Evolutionary conservation across 2,329 filamentous ascomycete species (phyloP).

Genomic region (Thielaviopsis musarum): DNA sequence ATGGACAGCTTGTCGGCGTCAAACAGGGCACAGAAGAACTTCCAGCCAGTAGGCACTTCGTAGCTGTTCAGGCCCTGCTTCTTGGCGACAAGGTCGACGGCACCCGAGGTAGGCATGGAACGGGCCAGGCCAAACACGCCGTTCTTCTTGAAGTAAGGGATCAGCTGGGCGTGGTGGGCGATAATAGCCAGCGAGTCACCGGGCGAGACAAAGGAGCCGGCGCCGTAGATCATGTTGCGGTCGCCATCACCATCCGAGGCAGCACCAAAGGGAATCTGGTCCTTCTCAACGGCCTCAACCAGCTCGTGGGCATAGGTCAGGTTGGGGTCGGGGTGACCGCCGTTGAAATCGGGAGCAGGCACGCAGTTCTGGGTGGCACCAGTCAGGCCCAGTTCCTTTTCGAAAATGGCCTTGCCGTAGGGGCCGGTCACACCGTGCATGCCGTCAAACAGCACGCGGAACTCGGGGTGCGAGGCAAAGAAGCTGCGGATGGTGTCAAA

Average conservation of each 20-base stretch:
- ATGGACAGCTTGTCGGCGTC: constrained; percentile 94
- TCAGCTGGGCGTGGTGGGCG: constrained; percentile 86
- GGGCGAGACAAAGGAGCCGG: constrained; percentile 88
- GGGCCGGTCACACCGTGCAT: constrained; percentile 89
- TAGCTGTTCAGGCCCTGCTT: constrained; percentile 83
- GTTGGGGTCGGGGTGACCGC: constrained; percentile 95
- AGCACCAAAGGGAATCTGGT: constrained; percentile 85
- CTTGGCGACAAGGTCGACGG: constrained; percentile 90
- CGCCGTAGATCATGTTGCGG: constrained; percentile 99
- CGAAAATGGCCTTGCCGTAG: constrained; percentile 89
- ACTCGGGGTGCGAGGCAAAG: constrained; percentile 70
- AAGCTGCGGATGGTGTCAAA: constrained; percentile 92
- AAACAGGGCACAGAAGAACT: constrained; percentile 95
- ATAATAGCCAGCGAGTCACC: constrained; percentile 97
- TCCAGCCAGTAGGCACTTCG: constrained; percentile 97
- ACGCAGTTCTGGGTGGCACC: constrained; percentile 74
- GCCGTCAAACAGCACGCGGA: constrained; percentile 93
- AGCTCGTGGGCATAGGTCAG: constrained; percentile 91
- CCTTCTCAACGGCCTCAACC: constrained; percentile 83
- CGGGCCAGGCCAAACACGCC: constrained; percentile 89
- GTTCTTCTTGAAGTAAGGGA: constrained; percentile 96
- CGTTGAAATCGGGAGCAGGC: constrained; percentile 87
- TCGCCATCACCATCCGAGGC: constrained; percentile 95
- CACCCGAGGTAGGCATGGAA: constrained; percentile 93
- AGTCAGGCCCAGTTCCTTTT: constrained; percentile 75